Percentiles rank a stretch among this genome's conserved stretches.
Evolutionary conservation across 2,329 filamentous ascomycete genomes (phyloP).

Genomic region (Monilinia fructigena): DNA sequence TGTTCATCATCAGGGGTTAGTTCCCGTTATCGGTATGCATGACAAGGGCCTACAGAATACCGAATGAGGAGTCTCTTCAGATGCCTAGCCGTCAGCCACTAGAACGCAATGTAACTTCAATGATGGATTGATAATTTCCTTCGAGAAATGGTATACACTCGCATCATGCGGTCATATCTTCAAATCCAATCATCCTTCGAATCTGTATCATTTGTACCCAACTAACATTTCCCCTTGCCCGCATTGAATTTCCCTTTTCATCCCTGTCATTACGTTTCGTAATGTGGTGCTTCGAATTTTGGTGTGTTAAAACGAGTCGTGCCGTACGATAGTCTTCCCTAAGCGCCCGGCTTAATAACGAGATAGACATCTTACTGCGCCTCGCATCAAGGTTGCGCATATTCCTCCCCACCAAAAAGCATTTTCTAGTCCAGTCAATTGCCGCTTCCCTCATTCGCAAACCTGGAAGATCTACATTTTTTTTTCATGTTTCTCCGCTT

Average conservation of each 20-base stretch:
- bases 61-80: conserved; percentile 22
- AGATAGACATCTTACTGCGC: conserved; percentile 31
- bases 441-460: conserved; percentile 16
- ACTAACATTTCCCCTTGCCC: neutral
- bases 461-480: conserved; percentile 19
- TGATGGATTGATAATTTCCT: conserved; percentile 13
- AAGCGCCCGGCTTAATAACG: conserved; percentile 40
- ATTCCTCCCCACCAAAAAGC: conserved; percentile 30
- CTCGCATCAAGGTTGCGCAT: conserved; percentile 38
- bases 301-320: conserved; percentile 26
- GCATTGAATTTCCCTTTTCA: conserved; percentile 13
- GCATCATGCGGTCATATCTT: conserved; percentile 26
- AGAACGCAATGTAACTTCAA: conserved; percentile 30
- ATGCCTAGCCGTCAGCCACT: conserved; percentile 22
- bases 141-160: conserved; percentile 17
- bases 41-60: conserved; percentile 32
- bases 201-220: conserved; percentile 16
- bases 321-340: conserved; percentile 40
- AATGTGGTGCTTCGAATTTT: conserved; percentile 26
- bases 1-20: conserved; percentile 22
- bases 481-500: conserved; percentile 6
- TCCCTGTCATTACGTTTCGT: conserved; percentile 33
- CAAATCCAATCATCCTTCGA: conserved; percentile 28
- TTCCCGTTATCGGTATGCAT: conserved; percentile 37
- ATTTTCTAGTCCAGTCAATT: conserved; percentile 34